phyloP scores from a whole-genome alignment of 2,329 filamentous ascomycete genomes.

The Exophiala viscosa region DNA sequence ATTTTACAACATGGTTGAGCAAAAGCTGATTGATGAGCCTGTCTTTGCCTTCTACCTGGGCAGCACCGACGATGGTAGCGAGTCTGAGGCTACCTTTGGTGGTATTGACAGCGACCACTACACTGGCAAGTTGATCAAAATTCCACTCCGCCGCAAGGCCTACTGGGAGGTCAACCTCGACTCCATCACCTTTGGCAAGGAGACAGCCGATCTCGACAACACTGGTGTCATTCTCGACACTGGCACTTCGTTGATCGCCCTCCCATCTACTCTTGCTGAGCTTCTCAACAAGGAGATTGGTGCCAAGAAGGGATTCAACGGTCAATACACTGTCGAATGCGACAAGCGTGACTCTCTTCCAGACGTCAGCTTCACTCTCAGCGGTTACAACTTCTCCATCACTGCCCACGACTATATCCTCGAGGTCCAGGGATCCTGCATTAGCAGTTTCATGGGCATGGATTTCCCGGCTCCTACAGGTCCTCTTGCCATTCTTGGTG shows the following conservation, averaged over 20 bases:
- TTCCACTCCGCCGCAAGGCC: constrained; percentile 94
- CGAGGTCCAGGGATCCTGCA: constrained; percentile 90
- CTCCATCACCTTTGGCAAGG: constrained; percentile 80
- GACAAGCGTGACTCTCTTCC: constrained; percentile 76
- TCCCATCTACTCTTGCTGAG: constrained; percentile 86
- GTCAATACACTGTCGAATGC: constrained; percentile 94
- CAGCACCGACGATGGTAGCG: constrained; percentile 64
- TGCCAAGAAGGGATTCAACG: constrained; percentile 95
- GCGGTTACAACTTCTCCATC: constrained; percentile 91
- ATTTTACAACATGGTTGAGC: constrained; percentile 93
- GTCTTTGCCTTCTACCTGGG: constrained; percentile 97
- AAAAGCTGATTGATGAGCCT: constrained; percentile 82
- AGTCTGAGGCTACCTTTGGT: constrained; percentile 87
- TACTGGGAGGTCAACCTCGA: constrained; percentile 99
- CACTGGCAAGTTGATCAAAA: constrained; percentile 82
- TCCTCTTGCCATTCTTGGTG: constrained; percentile 89
- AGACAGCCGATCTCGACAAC: constrained; percentile 83
- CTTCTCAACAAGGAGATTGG: constrained; percentile 96
- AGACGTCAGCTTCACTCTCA: constrained; percentile 85
- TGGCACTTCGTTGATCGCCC: constrained; percentile 93
- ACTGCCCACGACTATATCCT: constrained; percentile 88
- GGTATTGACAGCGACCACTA: constrained; percentile 79
- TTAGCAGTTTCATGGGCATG: constrained; percentile 97
- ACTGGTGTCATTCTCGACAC: constrained; percentile 98
- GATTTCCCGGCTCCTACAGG: constrained; percentile 81